Evolutionary conservation across 228 moss, liverwort and hornwort species (phyloP), one percentile per base, ranked within the genome.

Genomic region (Sphagnum magellanicum): DNA sequence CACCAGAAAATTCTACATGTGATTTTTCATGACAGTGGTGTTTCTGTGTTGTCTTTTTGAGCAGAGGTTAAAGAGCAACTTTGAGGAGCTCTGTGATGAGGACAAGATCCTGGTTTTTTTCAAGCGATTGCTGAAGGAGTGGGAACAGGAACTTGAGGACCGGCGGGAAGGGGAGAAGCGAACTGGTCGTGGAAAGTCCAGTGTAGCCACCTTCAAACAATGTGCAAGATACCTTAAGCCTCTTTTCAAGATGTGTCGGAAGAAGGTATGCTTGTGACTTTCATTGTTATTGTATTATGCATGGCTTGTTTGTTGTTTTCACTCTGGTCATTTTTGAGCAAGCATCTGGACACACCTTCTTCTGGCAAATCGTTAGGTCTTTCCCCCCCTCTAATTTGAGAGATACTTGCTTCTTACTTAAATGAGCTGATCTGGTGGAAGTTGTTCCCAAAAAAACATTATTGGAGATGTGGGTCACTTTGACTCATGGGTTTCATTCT

Each of bases 201-300:
- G 69, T 72, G 93, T 98, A 67, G 94, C 98, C 50, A 94, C 90
- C 49, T 98, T 98, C 80, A 98, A 98, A 82, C 98, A 98, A 68
- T 98, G 98, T 81, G 98, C 98, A 59, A 93, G 98, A 13, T 98
- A 98, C 57, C 71, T 98, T 63, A 94, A 98, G 79, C 98, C 98
- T 50, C 74, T 98, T 47, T 98, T 98, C 71, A 98, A 98, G 66
- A 90, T 90, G 86, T 90, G 89, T 67, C 77, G 87, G 71, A 98
- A 93, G 72, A 85, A 85, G 68, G 93, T 97, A 68, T 81, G 32
- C 32, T 32, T 32, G 32, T 32, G 32, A 32, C 32, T 32, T 32
- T 32, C 32, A 32, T 32, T 32, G 32, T 32, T 32, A 32, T 32
- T 32, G 32, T 32, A 32, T 32, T 32, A 32, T 3, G 32, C 32